Evolutionary conservation across 2,329 filamentous ascomycete species (phyloP).

Genomic region (Aspergillus sp.): DNA sequence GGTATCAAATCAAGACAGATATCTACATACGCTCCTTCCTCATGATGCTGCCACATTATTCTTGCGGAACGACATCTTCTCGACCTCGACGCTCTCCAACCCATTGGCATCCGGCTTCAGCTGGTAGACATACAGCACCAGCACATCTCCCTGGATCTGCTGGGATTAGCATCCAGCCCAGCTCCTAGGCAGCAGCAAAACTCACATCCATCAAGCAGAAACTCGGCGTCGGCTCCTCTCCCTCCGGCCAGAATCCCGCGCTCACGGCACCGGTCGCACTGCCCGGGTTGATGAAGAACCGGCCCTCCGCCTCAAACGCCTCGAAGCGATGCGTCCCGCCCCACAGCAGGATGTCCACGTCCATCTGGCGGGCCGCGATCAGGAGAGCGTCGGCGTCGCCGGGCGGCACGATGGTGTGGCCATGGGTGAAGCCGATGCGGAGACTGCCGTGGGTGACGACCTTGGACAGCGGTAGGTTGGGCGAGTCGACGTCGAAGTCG

Average conservation of each 20-base stretch:
- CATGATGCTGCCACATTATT: conserved; percentile 53
- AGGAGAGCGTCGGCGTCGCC: conserved; percentile 57
- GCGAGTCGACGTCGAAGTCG: conserved; percentile 60
- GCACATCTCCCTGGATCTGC: conserved; percentile 88
- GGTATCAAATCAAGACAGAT: no score
- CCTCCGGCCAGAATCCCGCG: conserved; percentile 49
- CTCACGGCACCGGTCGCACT: conserved; percentile 59
- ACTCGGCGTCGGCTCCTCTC: conserved; percentile 70
- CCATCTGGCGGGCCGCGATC: conserved; percentile 61
- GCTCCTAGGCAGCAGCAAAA: conserved; percentile 18
- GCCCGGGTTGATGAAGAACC: conserved; percentile 62
- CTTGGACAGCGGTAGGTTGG: conserved; percentile 55
- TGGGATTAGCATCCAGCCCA: conserved; percentile 9
- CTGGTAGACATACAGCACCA: conserved; percentile 92
- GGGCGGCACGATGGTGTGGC: conserved; percentile 59
- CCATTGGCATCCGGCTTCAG: conserved; percentile 67
- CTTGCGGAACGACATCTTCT: conserved; percentile 81
- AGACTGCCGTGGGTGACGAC: conserved; percentile 61
- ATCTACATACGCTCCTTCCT: conserved; percentile 11
- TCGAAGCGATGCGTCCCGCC: conserved; percentile 62
- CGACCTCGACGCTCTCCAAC: conserved; percentile 68
- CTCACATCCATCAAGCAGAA: conserved; percentile 97
- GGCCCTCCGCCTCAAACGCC: conserved; percentile 62
- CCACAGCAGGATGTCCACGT: conserved; percentile 61
- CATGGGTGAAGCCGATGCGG: conserved; percentile 61